Evolutionary conservation across 805 yeast species (phyloP), one percentile per base, ranked within the genome.

Genomic region (Clavispora asparagi): DNA sequence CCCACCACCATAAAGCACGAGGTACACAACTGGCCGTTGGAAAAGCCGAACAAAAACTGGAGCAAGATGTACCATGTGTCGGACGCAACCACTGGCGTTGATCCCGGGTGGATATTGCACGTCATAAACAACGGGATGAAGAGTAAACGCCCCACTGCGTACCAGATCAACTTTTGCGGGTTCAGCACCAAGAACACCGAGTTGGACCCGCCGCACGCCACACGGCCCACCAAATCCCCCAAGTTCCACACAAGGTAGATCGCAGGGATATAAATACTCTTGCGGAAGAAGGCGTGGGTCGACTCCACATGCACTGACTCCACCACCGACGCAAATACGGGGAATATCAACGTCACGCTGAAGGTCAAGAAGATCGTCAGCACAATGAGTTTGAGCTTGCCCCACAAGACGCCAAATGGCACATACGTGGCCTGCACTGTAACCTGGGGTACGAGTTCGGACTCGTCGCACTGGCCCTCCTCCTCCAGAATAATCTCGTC

Each of bases 1-100:
- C 86, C 83, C 2, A 89, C 85, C 40, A 75, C 76, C 85, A 88
- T 87, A 66, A 92, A 88, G 46, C 88, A 78, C 26, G 88, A 78
- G 7, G 95, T 83, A 43, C 86, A 77, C 27, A 87, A 71, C 55
- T 90, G 96, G 2, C 99, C 99, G 59, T 87, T 90, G 5, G 96
- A 81, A 39, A 88, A 56, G 0, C 99, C 99, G 69, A 88, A 94
- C 5, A 78, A 41, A 45, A 89, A 78, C 63, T 90, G 97, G 33
- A 87, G 59, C 2, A 77, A 10, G 41, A 88, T 64, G 63, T 94
- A 92, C 63, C 83, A 68, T 7, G 76, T 14, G 58, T 90, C 97
- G 3, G 86, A 79, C 37, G 70, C 62, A 12, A 79, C 58, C 4
- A 70, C 37, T 2, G 78, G 76, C n/a, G 48, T 44, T 1, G 62